These are phyloP conservation scores for Leptographium flavum DNA, from an alignment of 2,329 filamentous ascomycete genomes.

Conservation along the genomic window DNA sequence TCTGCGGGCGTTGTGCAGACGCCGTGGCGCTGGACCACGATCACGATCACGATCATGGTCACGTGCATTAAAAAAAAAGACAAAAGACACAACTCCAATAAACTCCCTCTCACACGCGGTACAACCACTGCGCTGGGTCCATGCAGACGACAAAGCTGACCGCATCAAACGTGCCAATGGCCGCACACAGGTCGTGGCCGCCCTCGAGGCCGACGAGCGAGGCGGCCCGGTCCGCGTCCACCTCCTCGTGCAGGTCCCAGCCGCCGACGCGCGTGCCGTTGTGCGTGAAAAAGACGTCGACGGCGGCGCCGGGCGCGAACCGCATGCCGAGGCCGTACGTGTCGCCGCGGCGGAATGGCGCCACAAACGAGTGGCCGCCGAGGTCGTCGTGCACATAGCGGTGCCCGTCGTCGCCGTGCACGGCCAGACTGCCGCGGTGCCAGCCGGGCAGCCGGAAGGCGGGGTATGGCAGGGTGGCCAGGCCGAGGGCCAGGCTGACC, in stretches of 20 bases:
- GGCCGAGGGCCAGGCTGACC: conserved; percentile 50
- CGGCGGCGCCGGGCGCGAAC: conserved; percentile 26
- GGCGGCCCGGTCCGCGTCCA: conserved; percentile 46
- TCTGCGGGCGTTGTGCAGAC: conserved; percentile 63
- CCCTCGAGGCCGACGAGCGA: conserved; percentile 56
- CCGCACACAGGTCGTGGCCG: conserved; percentile 54
- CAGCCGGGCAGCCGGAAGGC: conserved; percentile 66
- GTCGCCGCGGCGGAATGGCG: conserved; percentile 48
- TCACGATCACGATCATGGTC: no score
- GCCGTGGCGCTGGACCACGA: conserved; percentile 42
- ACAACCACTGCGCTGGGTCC: conserved; percentile 44
- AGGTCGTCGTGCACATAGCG: conserved; percentile 62
- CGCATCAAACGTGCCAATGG: conserved; percentile 56
- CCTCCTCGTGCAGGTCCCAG: conserved; percentile 66
- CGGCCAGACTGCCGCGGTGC: conserved; percentile 59
- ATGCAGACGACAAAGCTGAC: conserved; percentile 56
- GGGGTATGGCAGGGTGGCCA: conserved; percentile 60
- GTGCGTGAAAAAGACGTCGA: conserved; percentile 56
- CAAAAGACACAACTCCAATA: neutral
- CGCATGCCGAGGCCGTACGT: conserved; percentile 60
- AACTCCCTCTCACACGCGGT: conserved; percentile 14
- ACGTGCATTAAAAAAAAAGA: neutral
- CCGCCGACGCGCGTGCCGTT: conserved; percentile 43
- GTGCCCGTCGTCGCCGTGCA: conserved; percentile 71
- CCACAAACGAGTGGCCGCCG: conserved; percentile 57